Conservation (phyloP, 2,329 filamentous ascomycete genomes). For the Fusarium abutilonis region DNA sequence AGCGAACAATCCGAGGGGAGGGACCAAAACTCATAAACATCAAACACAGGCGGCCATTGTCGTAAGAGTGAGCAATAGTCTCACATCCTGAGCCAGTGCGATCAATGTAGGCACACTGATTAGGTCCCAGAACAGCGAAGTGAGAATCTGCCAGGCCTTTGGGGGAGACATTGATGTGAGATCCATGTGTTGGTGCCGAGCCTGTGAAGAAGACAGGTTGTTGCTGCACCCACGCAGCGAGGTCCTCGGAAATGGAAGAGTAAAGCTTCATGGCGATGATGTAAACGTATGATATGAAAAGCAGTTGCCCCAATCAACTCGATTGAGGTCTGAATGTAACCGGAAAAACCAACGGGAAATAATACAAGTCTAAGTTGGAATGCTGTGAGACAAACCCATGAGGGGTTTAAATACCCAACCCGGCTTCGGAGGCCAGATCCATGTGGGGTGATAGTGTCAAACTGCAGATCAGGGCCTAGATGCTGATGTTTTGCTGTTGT, state of each 20-base stretch:
- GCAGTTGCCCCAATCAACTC: slow-evolving; percentile 26
- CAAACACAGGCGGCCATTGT: slow-evolving; percentile 78
- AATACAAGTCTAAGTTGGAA: slow-evolving; percentile 29
- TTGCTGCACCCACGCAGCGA: slow-evolving; percentile 69
- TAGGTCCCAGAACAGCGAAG: slow-evolving; percentile 68
- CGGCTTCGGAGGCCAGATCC: slow-evolving; percentile 14
- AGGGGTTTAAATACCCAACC: slow-evolving; percentile 24
- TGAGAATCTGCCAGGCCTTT: slow-evolving; percentile 74
- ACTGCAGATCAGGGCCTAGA: slow-evolving; percentile 26
- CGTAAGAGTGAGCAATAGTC: slow-evolving; percentile 78
- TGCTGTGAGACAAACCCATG: slow-evolving; percentile 24
- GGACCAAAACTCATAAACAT: slow-evolving; percentile 76
- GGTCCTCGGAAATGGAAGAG: slow-evolving; percentile 62
- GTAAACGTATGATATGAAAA: slow-evolving; percentile 37
- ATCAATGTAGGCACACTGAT: slow-evolving; percentile 75
- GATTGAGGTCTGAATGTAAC: slow-evolving; percentile 25
- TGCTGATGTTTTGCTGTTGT: slow-evolving; percentile 22
- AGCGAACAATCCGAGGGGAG: slow-evolving; percentile 68
- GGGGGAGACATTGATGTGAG: slow-evolving; percentile 80
- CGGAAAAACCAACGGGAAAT: slow-evolving; percentile 21
- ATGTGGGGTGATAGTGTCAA: slow-evolving; percentile 37
- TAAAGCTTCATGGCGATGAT: slow-evolving; percentile 66
- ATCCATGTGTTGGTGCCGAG: slow-evolving; percentile 72
- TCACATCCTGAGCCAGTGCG: slow-evolving; percentile 79
- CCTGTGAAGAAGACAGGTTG: slow-evolving; percentile 82